A percentile compares a stretch with the other conserved stretches of the same genome.
phyloP scores from a whole-genome alignment of 108 stramenopile genomes.

The Cyclostephanos invisitatus region DNA sequence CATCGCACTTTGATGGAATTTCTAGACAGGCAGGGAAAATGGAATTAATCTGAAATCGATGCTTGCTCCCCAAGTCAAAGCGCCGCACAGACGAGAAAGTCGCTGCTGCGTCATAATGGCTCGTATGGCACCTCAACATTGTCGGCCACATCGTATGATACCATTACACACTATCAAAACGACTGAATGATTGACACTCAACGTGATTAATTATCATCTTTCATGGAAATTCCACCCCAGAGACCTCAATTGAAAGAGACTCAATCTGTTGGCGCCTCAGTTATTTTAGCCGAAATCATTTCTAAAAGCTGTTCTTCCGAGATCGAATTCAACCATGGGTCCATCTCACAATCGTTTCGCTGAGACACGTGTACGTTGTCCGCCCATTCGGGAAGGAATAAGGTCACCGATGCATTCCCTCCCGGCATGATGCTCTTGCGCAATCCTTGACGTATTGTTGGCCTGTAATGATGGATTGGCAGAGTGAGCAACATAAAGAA shows the following conservation, averaged over 20 bases:
- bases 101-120: too few relatives aligned
- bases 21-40: neutral
- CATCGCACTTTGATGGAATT: slow-evolving; percentile 28
- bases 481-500: neutral
- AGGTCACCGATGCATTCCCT: slow-evolving; percentile 5
- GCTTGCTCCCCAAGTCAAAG: too few relatives aligned
- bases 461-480: neutral
- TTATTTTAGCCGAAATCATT: slow-evolving; percentile 29
- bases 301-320: slow-evolving; percentile 37
- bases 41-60: neutral
- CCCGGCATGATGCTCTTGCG: slow-evolving; percentile 29
- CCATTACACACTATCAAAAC: too few relatives aligned
- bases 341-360: slow-evolving; percentile 44
- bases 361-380: slow-evolving; percentile 31
- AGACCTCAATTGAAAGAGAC: too few relatives aligned
- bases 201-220: too few relatives aligned
- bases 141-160: too few relatives aligned
- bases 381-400: slow-evolving; percentile 37
- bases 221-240: too few relatives aligned
- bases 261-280: neutral
- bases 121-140: too few relatives aligned
- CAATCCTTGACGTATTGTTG: slow-evolving; percentile 20
- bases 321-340: slow-evolving; percentile 43
- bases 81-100: too few relatives aligned
- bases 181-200: too few relatives aligned